Base-by-base conservation (phyloP, 2,329 filamentous ascomycete genomes). In the Lithohypha guttulata region DNA sequence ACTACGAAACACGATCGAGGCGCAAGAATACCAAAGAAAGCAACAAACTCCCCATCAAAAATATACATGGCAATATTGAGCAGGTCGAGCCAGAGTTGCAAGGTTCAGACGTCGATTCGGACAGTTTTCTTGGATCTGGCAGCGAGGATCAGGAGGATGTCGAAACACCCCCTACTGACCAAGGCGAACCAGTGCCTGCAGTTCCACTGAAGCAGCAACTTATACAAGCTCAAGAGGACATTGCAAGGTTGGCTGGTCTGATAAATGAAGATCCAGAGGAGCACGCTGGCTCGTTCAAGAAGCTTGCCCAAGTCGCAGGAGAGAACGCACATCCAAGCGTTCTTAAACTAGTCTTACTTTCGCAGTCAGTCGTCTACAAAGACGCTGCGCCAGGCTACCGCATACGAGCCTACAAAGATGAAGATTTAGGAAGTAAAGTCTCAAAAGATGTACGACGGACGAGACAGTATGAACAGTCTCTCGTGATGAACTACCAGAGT, bases 361-460 rank as follows among this genome's bases (percentile, higher is more conserved):
- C 91, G 15, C 87, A 95, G 61, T 72, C 91, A 57, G 75, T 87
- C 1, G 77, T 96, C 9, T 98, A 89, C 69, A 94, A 89, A 59
- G 91, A 96, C 60, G 75, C 95, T 32, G 96, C 98, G 43, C 91
- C 91, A 0, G 91, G 91, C 15, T 98, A 98, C 59, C 75, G 91
- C 44, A 96, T 98, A 65, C 79, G 91, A 13, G 82, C 85, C 1
- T 66, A 85, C 3, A 69, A 73, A 1, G 84, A 93, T 44, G 81
- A 85, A 21, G 77, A 80, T 30, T 70, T 80, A 55, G 73, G 74
- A 42, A 79, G 79, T 47, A 93, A 93, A 59, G 65, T 96, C 2
- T 94, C 87, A 4, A 95, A 94, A 58, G 91, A 96, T 19, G 85
- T 96, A 22, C 78, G 81, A 55, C 81, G 77, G 50, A 63, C 94